Base-by-base conservation (phyloP, 345 rosid genomes). In the Sonneratia caseolaris region DNA sequence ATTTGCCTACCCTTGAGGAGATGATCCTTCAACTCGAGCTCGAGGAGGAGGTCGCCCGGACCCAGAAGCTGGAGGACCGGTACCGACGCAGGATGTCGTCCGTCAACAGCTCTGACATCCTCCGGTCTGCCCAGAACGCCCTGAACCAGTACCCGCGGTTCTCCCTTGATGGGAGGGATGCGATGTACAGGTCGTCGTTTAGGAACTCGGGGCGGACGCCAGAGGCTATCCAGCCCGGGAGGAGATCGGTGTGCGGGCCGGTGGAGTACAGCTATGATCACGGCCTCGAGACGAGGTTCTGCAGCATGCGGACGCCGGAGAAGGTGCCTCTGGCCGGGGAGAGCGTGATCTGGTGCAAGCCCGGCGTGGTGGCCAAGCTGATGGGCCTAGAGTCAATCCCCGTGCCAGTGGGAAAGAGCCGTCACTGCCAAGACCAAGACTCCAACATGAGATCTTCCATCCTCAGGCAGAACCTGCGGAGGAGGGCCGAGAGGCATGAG, bases 311-410 rank as follows among this genome's bases (percentile, higher is more conserved):
- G 38, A 4, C 21, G 64, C 64, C 64, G 3, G 64, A 9, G 68
- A 91, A 89, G 7, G 70, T 70, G 47, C 78, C 72, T 7, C 68
- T 85, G 66, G 88, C 79, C 0, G 94, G 91, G 51, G 87, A 88
- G 73, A 85, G 70, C 15, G 97, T 91, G 78, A 73, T 86, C 4
- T 93, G 97, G 98, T 88, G 98, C 82, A 81, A 89, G 57, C 90
- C 98, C 7, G 96, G 98, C n/a, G 91, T 93, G 74, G 85, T 93
- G 24, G 92, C 96, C 0, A 94, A 88, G 82, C 74, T 94, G 73
- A 94, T 89, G 98, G 98, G 97, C 3, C 81, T 94, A 2, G 98
- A 94, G 27, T 85, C 86, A n/a, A 79, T 89, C 73, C 98, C 96
- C 5, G 84, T 91, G 64, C 85, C 91, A 7, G 68, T 77, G 15